Evolutionary conservation across 805 yeast genomes (phyloP).

Genomic region (Metschnikowia vanudenii): DNA sequence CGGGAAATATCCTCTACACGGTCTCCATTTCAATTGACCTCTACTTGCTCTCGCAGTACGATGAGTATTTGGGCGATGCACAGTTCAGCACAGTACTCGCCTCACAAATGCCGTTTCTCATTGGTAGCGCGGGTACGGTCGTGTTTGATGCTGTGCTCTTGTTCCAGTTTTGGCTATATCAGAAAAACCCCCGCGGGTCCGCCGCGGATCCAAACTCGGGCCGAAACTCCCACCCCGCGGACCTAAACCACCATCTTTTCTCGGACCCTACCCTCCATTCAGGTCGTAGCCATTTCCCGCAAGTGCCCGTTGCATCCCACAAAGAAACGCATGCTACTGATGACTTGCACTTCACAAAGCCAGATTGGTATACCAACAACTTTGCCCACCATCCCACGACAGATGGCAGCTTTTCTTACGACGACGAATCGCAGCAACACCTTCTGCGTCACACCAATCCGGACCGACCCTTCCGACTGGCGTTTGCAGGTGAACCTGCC

Average conservation of each 20-base stretch:
- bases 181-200: neutral
- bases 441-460: neutral
- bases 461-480: neutral
- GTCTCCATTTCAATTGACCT: constrained; percentile 33
- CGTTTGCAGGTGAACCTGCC: constrained; percentile 12
- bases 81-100: constrained; percentile 18
- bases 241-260: no score
- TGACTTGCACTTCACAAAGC: constrained; percentile 30
- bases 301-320: neutral
- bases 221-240: no score
- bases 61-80: constrained; percentile 14
- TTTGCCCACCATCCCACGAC: neutral
- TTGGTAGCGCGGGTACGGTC: constrained; percentile 26
- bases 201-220: no score
- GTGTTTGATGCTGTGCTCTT: constrained; percentile 31
- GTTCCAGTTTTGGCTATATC: constrained; percentile 33
- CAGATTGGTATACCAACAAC: constrained; percentile 39
- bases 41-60: constrained; percentile 21
- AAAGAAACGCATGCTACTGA: neutral
- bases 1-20: constrained; percentile 37
- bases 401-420: constrained; percentile 1
- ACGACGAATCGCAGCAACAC: constrained; percentile 2
- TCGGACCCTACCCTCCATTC: no score
- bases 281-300: neutral
- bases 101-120: constrained; percentile 21